Evolutionary conservation across 176 grass and related monocot species (phyloP).

Genomic region (Paspalum vaginatum): DNA sequence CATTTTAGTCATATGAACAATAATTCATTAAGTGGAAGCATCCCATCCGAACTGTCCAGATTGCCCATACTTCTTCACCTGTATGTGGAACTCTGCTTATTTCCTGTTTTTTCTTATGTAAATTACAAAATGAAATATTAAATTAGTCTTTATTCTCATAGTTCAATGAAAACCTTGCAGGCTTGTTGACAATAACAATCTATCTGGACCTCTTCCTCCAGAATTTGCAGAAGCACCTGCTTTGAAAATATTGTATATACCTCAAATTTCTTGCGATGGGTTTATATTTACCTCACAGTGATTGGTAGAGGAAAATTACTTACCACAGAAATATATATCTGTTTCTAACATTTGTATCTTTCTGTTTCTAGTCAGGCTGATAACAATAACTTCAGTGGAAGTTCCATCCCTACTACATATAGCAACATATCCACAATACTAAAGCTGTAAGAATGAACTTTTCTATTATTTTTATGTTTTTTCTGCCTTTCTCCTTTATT

Average conservation of each 20-base stretch:
- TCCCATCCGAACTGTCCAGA: conserved; percentile 73
- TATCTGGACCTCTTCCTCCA: conserved; percentile 70
- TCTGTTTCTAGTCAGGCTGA: conserved; percentile 84
- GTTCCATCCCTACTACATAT: conserved; percentile 75
- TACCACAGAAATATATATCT: conserved; percentile 11
- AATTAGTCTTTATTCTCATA: conserved; percentile 21
- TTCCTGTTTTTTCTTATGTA: conserved; percentile 3
- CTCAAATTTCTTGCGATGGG: not conserved
- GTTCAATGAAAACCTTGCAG: conserved; percentile 46
- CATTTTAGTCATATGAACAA: conserved; percentile 96
- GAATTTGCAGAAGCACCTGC: conserved; percentile 54
- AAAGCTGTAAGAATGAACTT: conserved; percentile 72
- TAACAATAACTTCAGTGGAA: conserved; percentile 92
- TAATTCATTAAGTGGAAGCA: conserved; percentile 89
- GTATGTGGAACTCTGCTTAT: conserved; percentile 61
- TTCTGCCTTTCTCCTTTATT: conserved; percentile 5
- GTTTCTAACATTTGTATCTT: conserved; percentile 43
- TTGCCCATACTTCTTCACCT: conserved; percentile 79
- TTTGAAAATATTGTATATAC: conserved; percentile 83
- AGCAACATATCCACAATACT: conserved; percentile 67
- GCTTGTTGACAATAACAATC: conserved; percentile 78
- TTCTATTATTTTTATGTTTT: conserved; percentile 31
- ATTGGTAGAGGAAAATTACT: conserved; percentile 32
- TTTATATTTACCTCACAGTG: conserved; percentile 48
- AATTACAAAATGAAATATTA: conserved; percentile 1